These are phyloP conservation scores for Penicillium manginii DNA, from an alignment of 495 filamentous ascomycete species.

Conservation along the genomic window DNA sequence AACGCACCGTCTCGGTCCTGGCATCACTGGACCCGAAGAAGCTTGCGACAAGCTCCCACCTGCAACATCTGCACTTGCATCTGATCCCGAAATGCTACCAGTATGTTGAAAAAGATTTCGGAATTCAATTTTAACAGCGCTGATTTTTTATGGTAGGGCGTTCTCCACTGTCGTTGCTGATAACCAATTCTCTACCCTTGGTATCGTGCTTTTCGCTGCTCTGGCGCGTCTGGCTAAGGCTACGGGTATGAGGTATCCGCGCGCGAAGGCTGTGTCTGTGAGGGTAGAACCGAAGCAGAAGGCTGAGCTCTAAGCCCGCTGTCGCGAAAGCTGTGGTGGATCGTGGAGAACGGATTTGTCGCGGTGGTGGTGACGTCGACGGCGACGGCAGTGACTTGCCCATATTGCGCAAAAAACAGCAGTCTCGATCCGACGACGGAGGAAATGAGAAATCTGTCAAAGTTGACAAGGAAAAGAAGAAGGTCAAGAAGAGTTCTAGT, in stretches of 20 bases:
- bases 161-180: conserved; percentile 74
- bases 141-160: conserved; percentile 40
- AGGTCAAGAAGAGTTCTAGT: conserved; percentile 38
- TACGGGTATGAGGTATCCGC: conserved; percentile 36
- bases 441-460: conserved; percentile 8
- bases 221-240: conserved; percentile 62
- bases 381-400: conserved; percentile 10
- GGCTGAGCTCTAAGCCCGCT: not conserved
- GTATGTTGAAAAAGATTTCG: conserved; percentile 34
- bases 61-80: conserved; percentile 33
- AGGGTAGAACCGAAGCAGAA: conserved; percentile 1
- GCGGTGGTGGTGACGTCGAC: conserved; percentile 14
- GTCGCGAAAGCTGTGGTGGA: conserved; percentile 24
- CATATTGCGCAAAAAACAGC: not conserved
- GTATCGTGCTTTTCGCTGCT: conserved; percentile 69
- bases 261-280: conserved; percentile 12
- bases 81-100: conserved; percentile 49
- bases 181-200: conserved; percentile 76
- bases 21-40: conserved; percentile 31
- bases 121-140: not conserved
- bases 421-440: not conserved
- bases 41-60: conserved; percentile 10
- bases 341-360: conserved; percentile 37
- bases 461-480: not conserved
- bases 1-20: conserved; percentile 62